These are phyloP conservation scores for Beauveria australis DNA, from an alignment of 2,329 filamentous ascomycete genomes.

Conservation along the genomic window DNA sequence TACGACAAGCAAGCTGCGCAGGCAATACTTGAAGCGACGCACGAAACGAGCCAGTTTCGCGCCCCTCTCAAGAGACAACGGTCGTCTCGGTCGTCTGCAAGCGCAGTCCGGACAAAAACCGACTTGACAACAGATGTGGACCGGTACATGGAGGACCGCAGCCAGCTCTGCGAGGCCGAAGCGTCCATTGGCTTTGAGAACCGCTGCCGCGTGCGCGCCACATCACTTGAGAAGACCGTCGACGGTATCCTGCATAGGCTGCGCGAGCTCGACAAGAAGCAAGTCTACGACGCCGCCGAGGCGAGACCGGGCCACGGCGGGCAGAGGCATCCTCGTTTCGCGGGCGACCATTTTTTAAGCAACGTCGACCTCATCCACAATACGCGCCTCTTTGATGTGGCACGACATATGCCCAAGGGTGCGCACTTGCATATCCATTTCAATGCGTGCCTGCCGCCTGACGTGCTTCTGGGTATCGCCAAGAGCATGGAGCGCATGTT, in stretches of 20 bases:
- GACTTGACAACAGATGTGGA: background rate
- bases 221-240: slow-evolving; percentile 27
- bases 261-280: slow-evolving; percentile 26
- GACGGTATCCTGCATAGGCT: slow-evolving; percentile 33
- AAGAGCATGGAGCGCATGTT: slow-evolving; percentile 58
- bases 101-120: background rate
- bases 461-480: slow-evolving; percentile 47
- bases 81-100: background rate
- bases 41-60: background rate
- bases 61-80: slow-evolving; percentile 5
- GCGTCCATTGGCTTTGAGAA: slow-evolving; percentile 28
- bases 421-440: slow-evolving; percentile 69
- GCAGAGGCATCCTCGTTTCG: slow-evolving; percentile 36
- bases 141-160: background rate
- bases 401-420: slow-evolving; percentile 58
- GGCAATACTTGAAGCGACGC: background rate
- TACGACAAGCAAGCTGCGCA: background rate
- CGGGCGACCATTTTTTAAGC: slow-evolving; percentile 50
- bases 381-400: slow-evolving; percentile 50
- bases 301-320: slow-evolving; percentile 30
- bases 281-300: slow-evolving; percentile 27
- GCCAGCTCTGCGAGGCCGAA: background rate
- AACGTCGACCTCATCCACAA: slow-evolving; percentile 45
- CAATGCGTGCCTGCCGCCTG: slow-evolving; percentile 61
- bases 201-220: slow-evolving; percentile 23